These are phyloP conservation scores for Paramecium biaurelia DNA, from an alignment of 73 alveolate species.

Conservation along the genomic window DNA sequence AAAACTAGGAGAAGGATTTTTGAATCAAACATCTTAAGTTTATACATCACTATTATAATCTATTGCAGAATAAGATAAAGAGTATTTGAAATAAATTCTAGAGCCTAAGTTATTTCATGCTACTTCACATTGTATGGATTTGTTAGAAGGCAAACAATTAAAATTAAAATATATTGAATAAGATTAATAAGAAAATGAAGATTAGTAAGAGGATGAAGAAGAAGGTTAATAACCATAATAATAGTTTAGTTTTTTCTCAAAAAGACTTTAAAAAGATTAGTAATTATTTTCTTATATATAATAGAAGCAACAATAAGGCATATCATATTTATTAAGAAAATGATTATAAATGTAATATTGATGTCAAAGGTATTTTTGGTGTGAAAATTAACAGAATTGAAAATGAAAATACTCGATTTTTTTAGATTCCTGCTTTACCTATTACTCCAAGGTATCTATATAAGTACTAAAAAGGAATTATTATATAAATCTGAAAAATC, in stretches of 20 bases:
- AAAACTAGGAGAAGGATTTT: not conserved
- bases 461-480: not conserved
- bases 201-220: not conserved
- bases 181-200: not conserved
- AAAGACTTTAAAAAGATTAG: not conserved
- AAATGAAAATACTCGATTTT: not conserved
- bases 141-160: not conserved
- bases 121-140: not conserved
- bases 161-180: slow-evolving; percentile 1
- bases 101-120: slow-evolving; percentile 21
- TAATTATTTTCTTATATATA: not conserved
- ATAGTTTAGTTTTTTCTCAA: not conserved
- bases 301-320: not conserved
- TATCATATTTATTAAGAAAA: not conserved
- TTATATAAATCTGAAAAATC: not conserved
- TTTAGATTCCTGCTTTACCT: not conserved
- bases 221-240: not conserved
- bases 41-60: not conserved
- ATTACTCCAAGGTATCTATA: slow-evolving; percentile 1
- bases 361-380: slow-evolving; percentile 29
- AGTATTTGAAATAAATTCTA: not conserved
- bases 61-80: slow-evolving; percentile 15
- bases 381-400: not conserved
- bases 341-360: not conserved
- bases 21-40: not conserved